Evolutionary conservation across 169 alveolate genomes (phyloP).

Genomic region (Pseudocohnilembus persalinus): DNA sequence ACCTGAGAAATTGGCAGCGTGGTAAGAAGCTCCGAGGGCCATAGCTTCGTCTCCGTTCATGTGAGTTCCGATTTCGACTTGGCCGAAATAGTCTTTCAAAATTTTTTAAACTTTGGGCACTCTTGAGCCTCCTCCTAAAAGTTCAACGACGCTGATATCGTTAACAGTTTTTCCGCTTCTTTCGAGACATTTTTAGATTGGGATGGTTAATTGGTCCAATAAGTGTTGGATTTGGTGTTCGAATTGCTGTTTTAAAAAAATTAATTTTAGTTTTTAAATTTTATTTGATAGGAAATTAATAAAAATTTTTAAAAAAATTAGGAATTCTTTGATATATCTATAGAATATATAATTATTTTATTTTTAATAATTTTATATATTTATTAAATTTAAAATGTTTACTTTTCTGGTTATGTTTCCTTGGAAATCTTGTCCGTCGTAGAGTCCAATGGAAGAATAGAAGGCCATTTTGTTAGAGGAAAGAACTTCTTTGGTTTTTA

Average conservation of each 20-base stretch:
- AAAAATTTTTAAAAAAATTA: no score
- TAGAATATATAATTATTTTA: no score
- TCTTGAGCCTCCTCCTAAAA: slow-evolving; percentile 84
- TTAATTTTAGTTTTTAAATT: no score
- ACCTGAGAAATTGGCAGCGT: slow-evolving; percentile 70
- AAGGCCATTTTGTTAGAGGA: slow-evolving; percentile 71
- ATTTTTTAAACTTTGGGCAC: slow-evolving; percentile 72
- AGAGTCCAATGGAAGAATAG: slow-evolving; percentile 64
- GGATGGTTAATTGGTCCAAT: slow-evolving; percentile 43
- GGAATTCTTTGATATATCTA: no score
- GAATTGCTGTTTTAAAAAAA: no score
- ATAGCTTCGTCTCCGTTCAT: slow-evolving; percentile 85
- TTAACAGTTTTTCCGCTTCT: slow-evolving; percentile 52
- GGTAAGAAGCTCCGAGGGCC: slow-evolving; percentile 79
- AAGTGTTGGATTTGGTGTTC: slow-evolving; percentile 47
- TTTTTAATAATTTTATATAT: no score
- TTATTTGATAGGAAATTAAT: no score
- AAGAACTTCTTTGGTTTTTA: slow-evolving; percentile 73
- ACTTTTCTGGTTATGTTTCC: slow-evolving; percentile 58
- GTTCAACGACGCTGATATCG: slow-evolving; percentile 59
- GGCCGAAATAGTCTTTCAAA: slow-evolving; percentile 47
- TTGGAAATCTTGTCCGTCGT: slow-evolving; percentile 54
- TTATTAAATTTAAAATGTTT: no score
- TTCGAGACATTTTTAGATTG: slow-evolving; percentile 64
- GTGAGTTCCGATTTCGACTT: slow-evolving; percentile 65